phyloP scores from a whole-genome alignment of 495 filamentous ascomycete species.

The Penicillium cinerascens region DNA sequence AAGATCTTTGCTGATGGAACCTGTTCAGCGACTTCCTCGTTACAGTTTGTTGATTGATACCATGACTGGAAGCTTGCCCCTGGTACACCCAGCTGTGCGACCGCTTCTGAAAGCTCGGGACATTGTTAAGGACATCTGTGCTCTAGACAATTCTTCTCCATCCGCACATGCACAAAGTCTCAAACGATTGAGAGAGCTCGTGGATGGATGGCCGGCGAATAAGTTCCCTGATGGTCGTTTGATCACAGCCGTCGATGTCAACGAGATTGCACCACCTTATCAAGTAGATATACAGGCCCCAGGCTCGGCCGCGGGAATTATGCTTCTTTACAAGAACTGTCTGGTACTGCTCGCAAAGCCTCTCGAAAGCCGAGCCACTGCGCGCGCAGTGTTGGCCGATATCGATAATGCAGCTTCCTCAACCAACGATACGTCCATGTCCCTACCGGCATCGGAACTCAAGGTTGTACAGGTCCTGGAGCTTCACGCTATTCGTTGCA shows the following conservation, averaged over 20 bases:
- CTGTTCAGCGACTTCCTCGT: conserved; percentile 88
- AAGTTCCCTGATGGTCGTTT: conserved; percentile 73
- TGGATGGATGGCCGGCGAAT: conserved; percentile 75
- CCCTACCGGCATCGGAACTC: conserved; percentile 51
- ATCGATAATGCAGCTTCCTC: conserved; percentile 59
- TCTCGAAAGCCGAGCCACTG: conserved; percentile 57
- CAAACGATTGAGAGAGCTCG: conserved; percentile 67
- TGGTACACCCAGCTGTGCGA: conserved; percentile 76
- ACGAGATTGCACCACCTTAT: conserved; percentile 75
- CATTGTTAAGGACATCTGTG: conserved; percentile 91
- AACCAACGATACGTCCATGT: conserved; percentile 36
- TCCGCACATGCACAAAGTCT: conserved; percentile 66
- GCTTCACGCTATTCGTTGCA: conserved; percentile 68
- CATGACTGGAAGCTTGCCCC: conserved; percentile 77
- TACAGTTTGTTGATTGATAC: conserved; percentile 96
- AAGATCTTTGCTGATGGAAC: conserved; percentile 92
- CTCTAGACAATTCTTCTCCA: conserved; percentile 64
- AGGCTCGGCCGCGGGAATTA: conserved; percentile 56
- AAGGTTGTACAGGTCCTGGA: conserved; percentile 69
- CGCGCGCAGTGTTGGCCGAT: conserved; percentile 76
- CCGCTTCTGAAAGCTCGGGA: conserved; percentile 80
- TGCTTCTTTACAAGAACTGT: conserved; percentile 82
- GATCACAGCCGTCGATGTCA: conserved; percentile 78
- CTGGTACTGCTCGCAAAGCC: conserved; percentile 72
- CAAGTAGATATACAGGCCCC: conserved; percentile 33